Percentiles rank a stretch among this genome's conserved stretches.
phyloP scores from a whole-genome alignment of 768 basidiomycete genomes.

The Mycena crocata region DNA sequence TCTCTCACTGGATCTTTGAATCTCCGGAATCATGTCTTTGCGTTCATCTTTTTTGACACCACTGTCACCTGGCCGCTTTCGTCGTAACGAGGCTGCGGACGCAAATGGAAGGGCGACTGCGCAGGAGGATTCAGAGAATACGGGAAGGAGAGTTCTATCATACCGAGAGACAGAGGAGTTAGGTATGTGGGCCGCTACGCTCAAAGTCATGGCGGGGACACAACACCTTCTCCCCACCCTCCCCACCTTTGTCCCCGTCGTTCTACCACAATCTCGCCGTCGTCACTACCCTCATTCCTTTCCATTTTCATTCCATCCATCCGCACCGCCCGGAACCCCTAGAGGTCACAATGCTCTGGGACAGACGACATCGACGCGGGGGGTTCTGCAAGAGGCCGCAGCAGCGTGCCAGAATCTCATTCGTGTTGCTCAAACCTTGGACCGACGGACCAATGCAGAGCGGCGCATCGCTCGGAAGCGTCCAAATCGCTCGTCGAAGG shows the following conservation, averaged over 20 bases:
- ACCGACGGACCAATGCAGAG: conserved; percentile 2
- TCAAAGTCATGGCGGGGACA: conserved; percentile 1
- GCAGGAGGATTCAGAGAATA: not conserved
- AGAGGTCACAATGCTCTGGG: not conserved
- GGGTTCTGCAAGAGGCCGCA: not conserved
- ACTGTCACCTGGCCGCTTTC: not conserved
- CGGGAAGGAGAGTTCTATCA: not conserved
- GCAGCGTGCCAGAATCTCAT: not conserved
- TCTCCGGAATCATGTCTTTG: too few relatives aligned
- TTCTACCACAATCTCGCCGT: not conserved
- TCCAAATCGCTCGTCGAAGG: not conserved
- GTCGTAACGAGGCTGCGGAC: not conserved
- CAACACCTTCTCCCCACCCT: not conserved
- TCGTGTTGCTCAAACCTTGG: not conserved
- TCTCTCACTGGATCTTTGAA: not conserved
- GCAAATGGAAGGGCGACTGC: not conserved
- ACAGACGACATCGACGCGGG: not conserved
- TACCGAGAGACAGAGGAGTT: not conserved
- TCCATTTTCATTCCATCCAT: not conserved
- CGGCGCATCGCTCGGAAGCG: not conserved
- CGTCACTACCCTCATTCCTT: not conserved
- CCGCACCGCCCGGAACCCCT: not conserved
- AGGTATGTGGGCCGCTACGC: not conserved
- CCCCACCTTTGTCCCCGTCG: not conserved
- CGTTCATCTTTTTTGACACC: too few relatives aligned